A percentile compares a stretch with the other conserved stretches of the same genome.
Conservation (phyloP, 116 monocot species). For the Dioscorea cayenensis region DNA sequence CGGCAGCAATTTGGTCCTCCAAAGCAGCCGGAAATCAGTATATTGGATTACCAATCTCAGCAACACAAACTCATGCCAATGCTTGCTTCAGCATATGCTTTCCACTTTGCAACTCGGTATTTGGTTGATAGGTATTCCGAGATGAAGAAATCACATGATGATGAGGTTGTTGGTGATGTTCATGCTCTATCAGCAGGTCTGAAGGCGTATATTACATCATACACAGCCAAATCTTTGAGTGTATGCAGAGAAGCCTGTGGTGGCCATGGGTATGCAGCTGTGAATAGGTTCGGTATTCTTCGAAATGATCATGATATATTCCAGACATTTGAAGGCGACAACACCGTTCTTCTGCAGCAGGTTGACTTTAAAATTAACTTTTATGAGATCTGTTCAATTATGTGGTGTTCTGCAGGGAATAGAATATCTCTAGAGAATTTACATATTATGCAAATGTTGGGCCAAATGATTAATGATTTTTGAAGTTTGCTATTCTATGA, state of each 20-base stretch:
- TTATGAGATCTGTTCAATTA: neutral
- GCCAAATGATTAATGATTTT: neutral
- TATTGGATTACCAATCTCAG: slow-evolving; percentile 95
- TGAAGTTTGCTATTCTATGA: too few species aligned
- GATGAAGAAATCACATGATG: slow-evolving; percentile 83
- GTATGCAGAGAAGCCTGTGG: slow-evolving; percentile 88
- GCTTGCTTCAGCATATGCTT: slow-evolving; percentile 85
- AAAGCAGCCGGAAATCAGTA: slow-evolving; percentile 73
- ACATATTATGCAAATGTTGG: neutral
- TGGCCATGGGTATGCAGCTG: slow-evolving; percentile 96
- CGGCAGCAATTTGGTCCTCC: slow-evolving; percentile 96
- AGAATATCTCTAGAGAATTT: neutral
- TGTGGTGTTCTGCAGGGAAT: neutral
- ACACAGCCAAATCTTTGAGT: slow-evolving; percentile 81
- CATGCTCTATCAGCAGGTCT: slow-evolving; percentile 89
- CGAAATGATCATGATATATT: slow-evolving; percentile 97
- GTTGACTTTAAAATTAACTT: slow-evolving; percentile 19
- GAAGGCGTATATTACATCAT: slow-evolving; percentile 85
- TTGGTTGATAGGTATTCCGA: slow-evolving; percentile 73
- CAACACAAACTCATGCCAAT: slow-evolving; percentile 97
- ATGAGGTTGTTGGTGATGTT: slow-evolving; percentile 66
- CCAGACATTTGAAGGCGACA: slow-evolving; percentile 97
- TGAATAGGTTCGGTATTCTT: slow-evolving; percentile 74
- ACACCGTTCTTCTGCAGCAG: slow-evolving; percentile 97
- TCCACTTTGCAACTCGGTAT: slow-evolving; percentile 70